A percentile compares a stretch with the other conserved stretches of the same genome.
These are phyloP conservation scores for Curvularia hawaiiensis DNA, from an alignment of 2,329 filamentous ascomycete species.

Conservation along the genomic window DNA sequence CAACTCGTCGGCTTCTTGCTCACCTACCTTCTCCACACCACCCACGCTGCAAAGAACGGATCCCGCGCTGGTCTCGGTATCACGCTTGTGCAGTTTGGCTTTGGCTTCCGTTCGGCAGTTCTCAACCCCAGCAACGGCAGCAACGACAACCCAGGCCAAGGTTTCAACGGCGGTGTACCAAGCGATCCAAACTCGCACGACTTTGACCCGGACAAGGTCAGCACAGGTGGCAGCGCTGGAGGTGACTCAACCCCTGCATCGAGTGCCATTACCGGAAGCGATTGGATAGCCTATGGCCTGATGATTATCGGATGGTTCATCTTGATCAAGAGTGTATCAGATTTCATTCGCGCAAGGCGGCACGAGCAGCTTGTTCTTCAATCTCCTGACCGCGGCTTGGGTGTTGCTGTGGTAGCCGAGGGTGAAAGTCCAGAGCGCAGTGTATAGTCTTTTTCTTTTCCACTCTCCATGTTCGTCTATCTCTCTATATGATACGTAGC, in stretches of 20 bases:
- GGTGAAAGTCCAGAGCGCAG: conserved; percentile 76
- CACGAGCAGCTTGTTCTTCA: conserved; percentile 94
- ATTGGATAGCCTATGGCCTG: conserved; percentile 89
- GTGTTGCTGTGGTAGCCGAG: conserved; percentile 83
- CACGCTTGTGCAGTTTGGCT: conserved; percentile 94
- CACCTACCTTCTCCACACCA: conserved; percentile 96
- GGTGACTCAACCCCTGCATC: conserved; percentile 43
- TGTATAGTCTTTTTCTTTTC: conserved; percentile 39
- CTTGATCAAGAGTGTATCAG: conserved; percentile 88
- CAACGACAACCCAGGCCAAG: conserved; percentile 56
- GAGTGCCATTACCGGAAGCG: conserved; percentile 70
- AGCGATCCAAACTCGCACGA: conserved; percentile 88
- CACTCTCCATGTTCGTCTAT: neutral
- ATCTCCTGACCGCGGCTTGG: conserved; percentile 86
- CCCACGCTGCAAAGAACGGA: conserved; percentile 96
- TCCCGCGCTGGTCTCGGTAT: conserved; percentile 93
- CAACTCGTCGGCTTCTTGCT: conserved; percentile 96
- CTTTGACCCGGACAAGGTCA: conserved; percentile 77
- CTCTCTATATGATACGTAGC: neutral
- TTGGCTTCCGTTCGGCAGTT: conserved; percentile 78
- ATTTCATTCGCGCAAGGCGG: conserved; percentile 84
- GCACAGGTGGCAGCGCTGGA: conserved; percentile 29
- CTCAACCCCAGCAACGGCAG: conserved; percentile 44
- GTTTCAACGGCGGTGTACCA: conserved; percentile 65
- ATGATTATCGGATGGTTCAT: conserved; percentile 99